Evolutionary conservation across 495 filamentous ascomycete genomes (phyloP).

Genomic region (Oleoguttula mirabilis): DNA sequence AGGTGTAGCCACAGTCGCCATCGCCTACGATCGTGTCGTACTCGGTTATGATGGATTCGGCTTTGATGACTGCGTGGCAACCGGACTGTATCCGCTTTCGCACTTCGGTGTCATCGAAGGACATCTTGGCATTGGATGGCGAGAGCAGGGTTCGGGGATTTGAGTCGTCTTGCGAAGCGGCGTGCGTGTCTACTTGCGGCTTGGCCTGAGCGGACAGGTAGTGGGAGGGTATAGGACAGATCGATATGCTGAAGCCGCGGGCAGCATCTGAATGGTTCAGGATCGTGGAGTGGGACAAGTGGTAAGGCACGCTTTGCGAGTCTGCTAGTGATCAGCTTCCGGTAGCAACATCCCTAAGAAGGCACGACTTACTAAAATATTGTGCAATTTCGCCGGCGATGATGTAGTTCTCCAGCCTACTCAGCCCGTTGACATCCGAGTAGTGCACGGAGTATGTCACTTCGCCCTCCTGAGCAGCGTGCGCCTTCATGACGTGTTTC

Average conservation of each 20-base stretch:
- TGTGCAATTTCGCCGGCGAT: slow-evolving; percentile 16
- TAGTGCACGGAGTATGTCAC: slow-evolving; percentile 21
- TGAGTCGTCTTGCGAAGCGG: background rate
- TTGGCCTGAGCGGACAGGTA: slow-evolving; percentile 12
- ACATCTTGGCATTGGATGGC: slow-evolving; percentile 6
- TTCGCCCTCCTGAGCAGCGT: slow-evolving; percentile 9
- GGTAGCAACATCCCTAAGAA: background rate
- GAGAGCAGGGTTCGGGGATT: background rate
- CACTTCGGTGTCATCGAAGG: slow-evolving; percentile 13
- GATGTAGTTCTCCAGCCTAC: slow-evolving; percentile 19
- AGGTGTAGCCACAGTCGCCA: slow-evolving; percentile 24
- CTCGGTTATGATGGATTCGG: slow-evolving; percentile 23
- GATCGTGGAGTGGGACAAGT: slow-evolving; percentile 15
- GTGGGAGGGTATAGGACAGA: slow-evolving; percentile 9
- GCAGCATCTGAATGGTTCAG: slow-evolving; percentile 13
- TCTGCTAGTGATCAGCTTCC: slow-evolving; percentile 8
- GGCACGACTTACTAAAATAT: slow-evolving; percentile 13
- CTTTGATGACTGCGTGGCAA: slow-evolving; percentile 21
- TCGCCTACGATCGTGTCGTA: slow-evolving; percentile 25
- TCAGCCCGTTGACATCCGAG: slow-evolving; percentile 21
- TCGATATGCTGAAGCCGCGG: slow-evolving; percentile 18
- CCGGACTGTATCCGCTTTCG: slow-evolving; percentile 13
- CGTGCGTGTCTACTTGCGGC: background rate
- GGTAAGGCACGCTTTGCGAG: slow-evolving; percentile 14
- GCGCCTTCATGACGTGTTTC: slow-evolving; percentile 17